Conservation (phyloP, 371 early-diverging fungal genomes). For the Furculomyces boomerangus region DNA sequence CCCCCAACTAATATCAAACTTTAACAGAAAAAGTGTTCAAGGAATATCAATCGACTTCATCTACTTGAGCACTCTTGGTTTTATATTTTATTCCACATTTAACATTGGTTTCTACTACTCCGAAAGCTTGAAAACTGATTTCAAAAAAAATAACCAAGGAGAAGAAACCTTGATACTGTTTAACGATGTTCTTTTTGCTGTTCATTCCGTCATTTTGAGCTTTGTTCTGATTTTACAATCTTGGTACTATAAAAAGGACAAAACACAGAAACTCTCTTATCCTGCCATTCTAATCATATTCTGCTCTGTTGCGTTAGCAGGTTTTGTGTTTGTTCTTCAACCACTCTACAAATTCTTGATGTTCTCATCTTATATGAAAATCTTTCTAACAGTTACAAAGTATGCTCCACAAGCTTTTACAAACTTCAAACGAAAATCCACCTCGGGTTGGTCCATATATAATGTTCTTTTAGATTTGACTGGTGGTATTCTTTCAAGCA, state of each 20-base stretch:
- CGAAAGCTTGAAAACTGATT: slow-evolving; percentile 49
- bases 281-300: not conserved
- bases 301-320: not conserved
- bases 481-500: slow-evolving; percentile 64
- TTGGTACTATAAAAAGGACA: slow-evolving; percentile 35
- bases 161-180: slow-evolving; percentile 53
- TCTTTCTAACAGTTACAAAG: slow-evolving; percentile 57
- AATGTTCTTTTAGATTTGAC: slow-evolving; percentile 81
- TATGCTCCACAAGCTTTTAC: slow-evolving; percentile 77
- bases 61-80: slow-evolving; percentile 67
- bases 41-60: slow-evolving; percentile 85
- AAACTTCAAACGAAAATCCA: slow-evolving; percentile 59
- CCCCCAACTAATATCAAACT: slow-evolving; percentile 53
- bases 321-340: slow-evolving; percentile 15
- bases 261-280: not conserved
- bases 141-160: slow-evolving; percentile 43
- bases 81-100: slow-evolving; percentile 66
- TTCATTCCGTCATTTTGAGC: slow-evolving; percentile 61
- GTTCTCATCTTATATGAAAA: slow-evolving; percentile 60
- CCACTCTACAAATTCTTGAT: slow-evolving; percentile 28
- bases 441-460: slow-evolving; percentile 81
- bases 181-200: slow-evolving; percentile 78
- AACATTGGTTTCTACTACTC: slow-evolving; percentile 54
- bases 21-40: slow-evolving; percentile 45
- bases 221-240: slow-evolving; percentile 47